Percentiles rank a stretch among this genome's conserved stretches.
Evolutionary conservation across 176 grass and related monocot species (phyloP).

Genomic region (Triticum aestivum): DNA sequence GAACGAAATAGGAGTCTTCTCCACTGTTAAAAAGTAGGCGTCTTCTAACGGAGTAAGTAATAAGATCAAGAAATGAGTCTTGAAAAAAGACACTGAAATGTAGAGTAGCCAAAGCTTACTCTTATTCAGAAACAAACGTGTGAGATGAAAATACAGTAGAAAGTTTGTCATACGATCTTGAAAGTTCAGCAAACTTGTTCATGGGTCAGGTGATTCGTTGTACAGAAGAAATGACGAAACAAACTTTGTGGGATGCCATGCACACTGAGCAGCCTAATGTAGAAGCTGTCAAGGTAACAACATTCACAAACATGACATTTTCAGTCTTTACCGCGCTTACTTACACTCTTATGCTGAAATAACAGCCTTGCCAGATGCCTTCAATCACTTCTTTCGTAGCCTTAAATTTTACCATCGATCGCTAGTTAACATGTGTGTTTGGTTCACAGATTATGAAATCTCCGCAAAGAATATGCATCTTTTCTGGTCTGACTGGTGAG

Average conservation of each 20-base stretch:
- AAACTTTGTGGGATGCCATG: conserved; percentile 84
- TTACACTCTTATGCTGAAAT: background rate
- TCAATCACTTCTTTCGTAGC: background rate
- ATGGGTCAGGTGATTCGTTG: conserved; percentile 73
- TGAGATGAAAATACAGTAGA: background rate
- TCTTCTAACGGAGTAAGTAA: background rate
- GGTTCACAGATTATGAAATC: conserved; percentile 60
- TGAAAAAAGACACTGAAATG: background rate
- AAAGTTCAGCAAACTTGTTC: conserved; percentile 4
- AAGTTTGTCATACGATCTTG: background rate
- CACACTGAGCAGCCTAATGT: conserved; percentile 71
- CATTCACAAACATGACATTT: background rate
- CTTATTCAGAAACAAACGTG: conserved; percentile 1
- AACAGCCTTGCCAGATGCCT: conserved; percentile 16
- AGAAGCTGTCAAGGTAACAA: conserved; percentile 57
- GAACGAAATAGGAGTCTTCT: background rate
- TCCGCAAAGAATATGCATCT: conserved; percentile 69
- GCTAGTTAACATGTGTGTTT: background rate
- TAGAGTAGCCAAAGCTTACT: background rate
- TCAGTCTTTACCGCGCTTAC: background rate
- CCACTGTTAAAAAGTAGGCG: background rate
- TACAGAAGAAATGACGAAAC: conserved; percentile 86
- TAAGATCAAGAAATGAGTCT: background rate
- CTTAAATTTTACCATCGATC: background rate
- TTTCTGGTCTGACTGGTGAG: conserved; percentile 89